These are phyloP conservation scores for Leccinum huronense DNA, from an alignment of 1,284 basidiomycete genomes.

Conservation along the genomic window DNA sequence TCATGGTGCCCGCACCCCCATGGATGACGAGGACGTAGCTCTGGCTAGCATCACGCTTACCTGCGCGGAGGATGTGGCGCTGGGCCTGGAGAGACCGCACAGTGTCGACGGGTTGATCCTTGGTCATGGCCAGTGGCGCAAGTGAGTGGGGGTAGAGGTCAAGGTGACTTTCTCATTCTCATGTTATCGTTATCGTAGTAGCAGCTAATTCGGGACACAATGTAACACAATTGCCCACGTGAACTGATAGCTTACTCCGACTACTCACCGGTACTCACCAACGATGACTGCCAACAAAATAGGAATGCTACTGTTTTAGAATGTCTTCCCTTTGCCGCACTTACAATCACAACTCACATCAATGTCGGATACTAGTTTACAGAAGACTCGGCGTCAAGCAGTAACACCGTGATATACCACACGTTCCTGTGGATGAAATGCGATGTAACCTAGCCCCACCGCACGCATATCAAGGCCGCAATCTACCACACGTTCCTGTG, in stretches of 20 bases:
- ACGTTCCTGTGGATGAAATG: too few species aligned
- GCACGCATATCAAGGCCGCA: too few species aligned
- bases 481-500: too few species aligned
- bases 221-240: neutral
- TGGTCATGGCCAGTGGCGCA: slow-evolving; percentile 11
- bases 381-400: too few species aligned
- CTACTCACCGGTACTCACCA: too few species aligned
- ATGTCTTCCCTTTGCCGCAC: too few species aligned
- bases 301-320: too few species aligned
- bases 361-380: too few species aligned
- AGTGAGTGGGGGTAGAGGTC: neutral
- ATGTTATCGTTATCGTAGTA: neutral
- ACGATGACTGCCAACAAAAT: too few species aligned
- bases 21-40: slow-evolving; percentile 60
- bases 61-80: slow-evolving; percentile 5
- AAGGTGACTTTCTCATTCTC: slow-evolving; percentile 8
- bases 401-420: too few species aligned
- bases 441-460: too few species aligned
- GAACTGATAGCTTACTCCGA: neutral
- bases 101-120: neutral
- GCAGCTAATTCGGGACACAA: slow-evolving; percentile 6
- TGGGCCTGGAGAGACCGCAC: neutral
- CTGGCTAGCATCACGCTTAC: slow-evolving; percentile 8
- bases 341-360: too few species aligned
- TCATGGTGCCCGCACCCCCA: slow-evolving; percentile 75